These are phyloP conservation scores for Camellia oleifera DNA, from an alignment of 179 eudicot species.

Conservation along the genomic window DNA sequence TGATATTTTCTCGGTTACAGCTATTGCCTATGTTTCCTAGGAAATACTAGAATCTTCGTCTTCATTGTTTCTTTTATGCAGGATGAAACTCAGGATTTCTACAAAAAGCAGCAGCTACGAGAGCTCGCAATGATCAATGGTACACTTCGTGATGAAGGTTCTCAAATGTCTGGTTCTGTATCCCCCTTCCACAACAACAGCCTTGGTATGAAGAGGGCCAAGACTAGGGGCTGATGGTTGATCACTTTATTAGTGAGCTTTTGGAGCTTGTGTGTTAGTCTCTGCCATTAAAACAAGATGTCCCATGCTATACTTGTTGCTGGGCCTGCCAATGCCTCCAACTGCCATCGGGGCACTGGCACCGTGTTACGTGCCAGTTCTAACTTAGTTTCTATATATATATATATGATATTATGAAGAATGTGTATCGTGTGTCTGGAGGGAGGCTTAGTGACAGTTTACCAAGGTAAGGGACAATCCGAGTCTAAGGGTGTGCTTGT, in stretches of 20 bases:
- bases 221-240: slow-evolving; percentile 67
- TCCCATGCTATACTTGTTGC: slow-evolving; percentile 30
- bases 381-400: slow-evolving; percentile 10
- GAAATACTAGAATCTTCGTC: neutral
- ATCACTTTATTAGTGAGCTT: slow-evolving; percentile 16
- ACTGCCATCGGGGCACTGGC: slow-evolving; percentile 63
- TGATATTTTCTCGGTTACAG: neutral
- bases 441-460: slow-evolving; percentile 24
- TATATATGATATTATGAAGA: slow-evolving; percentile 6
- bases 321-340: slow-evolving; percentile 39
- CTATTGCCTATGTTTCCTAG: neutral
- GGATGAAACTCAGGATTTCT: slow-evolving; percentile 96
- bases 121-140: slow-evolving; percentile 95
- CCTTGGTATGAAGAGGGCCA: slow-evolving; percentile 98
- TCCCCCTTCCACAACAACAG: slow-evolving; percentile 95
- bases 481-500: slow-evolving; percentile 19
- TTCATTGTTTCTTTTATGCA: slow-evolving; percentile 20
- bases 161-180: slow-evolving; percentile 89
- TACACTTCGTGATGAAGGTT: slow-evolving; percentile 77
- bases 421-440: slow-evolving; percentile 20
- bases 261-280: slow-evolving; percentile 26
- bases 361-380: slow-evolving; percentile 32
- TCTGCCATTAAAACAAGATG: slow-evolving; percentile 22
- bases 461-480: slow-evolving; percentile 11
- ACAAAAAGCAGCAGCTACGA: slow-evolving; percentile 88